Evolutionary conservation across 2,329 filamentous ascomycete species (phyloP).

Genomic region (Colletotrichum cordylinicola): DNA sequence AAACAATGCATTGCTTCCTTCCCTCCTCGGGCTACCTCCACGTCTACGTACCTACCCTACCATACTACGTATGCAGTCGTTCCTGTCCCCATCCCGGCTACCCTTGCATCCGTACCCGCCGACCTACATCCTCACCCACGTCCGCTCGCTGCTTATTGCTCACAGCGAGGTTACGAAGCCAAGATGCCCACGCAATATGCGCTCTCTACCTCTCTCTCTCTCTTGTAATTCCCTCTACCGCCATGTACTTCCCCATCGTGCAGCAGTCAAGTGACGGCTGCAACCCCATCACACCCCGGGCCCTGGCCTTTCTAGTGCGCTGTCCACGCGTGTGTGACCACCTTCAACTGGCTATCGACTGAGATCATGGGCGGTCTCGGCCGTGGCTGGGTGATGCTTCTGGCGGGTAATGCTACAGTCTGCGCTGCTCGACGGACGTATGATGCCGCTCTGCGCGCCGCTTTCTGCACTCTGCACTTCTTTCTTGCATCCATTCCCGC

Average conservation of each 20-base stretch:
- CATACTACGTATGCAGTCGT: neutral
- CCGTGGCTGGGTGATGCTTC: conserved; percentile 32
- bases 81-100: neutral
- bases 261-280: conserved; percentile 15
- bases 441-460: neutral
- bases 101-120: conserved; percentile 13
- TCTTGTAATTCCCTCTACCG: neutral
- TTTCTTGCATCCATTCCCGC: conserved; percentile 16
- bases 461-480: conserved; percentile 18
- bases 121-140: conserved; percentile 17
- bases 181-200: neutral
- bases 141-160: neutral
- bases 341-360: conserved; percentile 29
- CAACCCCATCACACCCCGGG: neutral
- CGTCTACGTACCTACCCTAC: neutral
- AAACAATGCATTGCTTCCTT: neutral
- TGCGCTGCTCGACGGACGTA: neutral
- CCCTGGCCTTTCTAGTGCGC: conserved; percentile 1
- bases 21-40: neutral
- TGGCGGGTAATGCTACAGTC: conserved; percentile 3
- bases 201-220: neutral
- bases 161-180: neutral
- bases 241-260: neutral
- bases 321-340: conserved; percentile 12
- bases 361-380: conserved; percentile 34